Conservation (phyloP, 2,329 filamentous ascomycete species). For the Cordyceps pruinosa region DNA sequence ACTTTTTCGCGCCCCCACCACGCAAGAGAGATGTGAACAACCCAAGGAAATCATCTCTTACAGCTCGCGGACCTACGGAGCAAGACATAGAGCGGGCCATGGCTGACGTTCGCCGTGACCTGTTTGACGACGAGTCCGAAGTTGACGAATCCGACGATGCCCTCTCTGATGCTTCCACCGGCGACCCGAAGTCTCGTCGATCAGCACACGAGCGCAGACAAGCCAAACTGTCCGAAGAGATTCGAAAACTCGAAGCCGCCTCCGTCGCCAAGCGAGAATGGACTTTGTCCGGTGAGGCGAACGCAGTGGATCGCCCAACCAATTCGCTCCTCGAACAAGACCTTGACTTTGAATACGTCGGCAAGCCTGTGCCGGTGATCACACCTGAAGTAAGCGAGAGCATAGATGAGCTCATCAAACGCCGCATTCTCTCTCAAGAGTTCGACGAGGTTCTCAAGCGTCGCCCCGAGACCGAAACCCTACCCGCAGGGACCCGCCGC, state of each 20-base stretch:
- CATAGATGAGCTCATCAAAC: conserved; percentile 91
- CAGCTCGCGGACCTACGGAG: conserved; percentile 43
- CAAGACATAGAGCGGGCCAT: conserved; percentile 76
- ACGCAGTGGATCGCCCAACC: conserved; percentile 70
- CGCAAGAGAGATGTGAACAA: conserved; percentile 56
- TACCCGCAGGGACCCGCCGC: conserved; percentile 54
- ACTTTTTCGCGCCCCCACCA: conserved; percentile 89
- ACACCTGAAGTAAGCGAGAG: conserved; percentile 85
- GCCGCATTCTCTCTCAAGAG: conserved; percentile 79
- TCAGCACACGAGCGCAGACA: conserved; percentile 84
- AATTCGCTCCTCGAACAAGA: conserved; percentile 94
- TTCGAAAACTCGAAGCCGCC: conserved; percentile 80
- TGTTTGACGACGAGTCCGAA: conserved; percentile 75
- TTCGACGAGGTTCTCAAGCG: conserved; percentile 88
- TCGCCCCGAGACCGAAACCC: conserved; percentile 64
- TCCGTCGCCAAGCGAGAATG: conserved; percentile 87
- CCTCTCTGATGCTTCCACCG: conserved; percentile 50
- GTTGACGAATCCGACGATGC: conserved; percentile 54
- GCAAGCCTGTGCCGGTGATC: conserved; percentile 91
- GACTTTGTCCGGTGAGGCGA: conserved; percentile 83
- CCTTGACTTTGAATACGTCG: conserved; percentile 88
- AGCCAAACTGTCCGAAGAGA: conserved; percentile 81
- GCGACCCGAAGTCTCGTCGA: conserved; percentile 63
- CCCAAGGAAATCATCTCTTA: conserved; percentile 34
- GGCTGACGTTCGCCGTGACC: conserved; percentile 76